Evolutionary conservation across 148 eudicot genomes (phyloP), one percentile per base, ranked within the genome.

Genomic region (Silene latifolia): DNA sequence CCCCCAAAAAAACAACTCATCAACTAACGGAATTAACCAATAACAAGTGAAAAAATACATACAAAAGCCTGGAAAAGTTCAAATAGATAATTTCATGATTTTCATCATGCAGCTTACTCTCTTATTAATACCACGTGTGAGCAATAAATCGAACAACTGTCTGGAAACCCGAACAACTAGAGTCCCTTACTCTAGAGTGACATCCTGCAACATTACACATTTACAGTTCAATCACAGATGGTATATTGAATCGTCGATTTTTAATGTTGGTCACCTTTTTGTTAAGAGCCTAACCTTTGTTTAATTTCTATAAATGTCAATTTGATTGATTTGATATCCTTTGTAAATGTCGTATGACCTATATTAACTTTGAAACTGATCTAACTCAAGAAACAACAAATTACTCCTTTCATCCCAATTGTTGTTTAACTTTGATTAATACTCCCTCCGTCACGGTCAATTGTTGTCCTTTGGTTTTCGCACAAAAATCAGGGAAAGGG

Each of bases 1-100:
- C n/a, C 67, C 8, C 42, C 61, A 69, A 63, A 29, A 62, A 44
- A 74, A 72, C 80, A 80, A 70, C 68, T 76, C 86, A 79, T 69
- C 81, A 72, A 86, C 84, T 62, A 67, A 42, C 71, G 54, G 20
- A 79, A 11, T 74, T 60, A 48, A 51, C 35, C 39, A 51, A 21
- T 21, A 14, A 47, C 18, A 53, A 17, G 32, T 60, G 19, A 48
- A 14, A 10, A 51, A 51, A 51, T 12, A 15, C 14, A 51, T 51
- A 51, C 56, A 51, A 51, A 39, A 51, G 56, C 56, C 56, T 12
- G 3, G 14, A 51, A 12, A 13, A 12, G 17, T 51, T 12, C 56
- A 12, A 51, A 3, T 51, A 48, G 4, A 48, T 51, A 51, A 51
- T 2, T 51, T 15, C 0, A 13, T 51, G 12, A 51, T 51, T 51